Evolutionary conservation across 1,284 basidiomycete genomes (phyloP).

Genomic region (Phaffia rhodozyma): DNA sequence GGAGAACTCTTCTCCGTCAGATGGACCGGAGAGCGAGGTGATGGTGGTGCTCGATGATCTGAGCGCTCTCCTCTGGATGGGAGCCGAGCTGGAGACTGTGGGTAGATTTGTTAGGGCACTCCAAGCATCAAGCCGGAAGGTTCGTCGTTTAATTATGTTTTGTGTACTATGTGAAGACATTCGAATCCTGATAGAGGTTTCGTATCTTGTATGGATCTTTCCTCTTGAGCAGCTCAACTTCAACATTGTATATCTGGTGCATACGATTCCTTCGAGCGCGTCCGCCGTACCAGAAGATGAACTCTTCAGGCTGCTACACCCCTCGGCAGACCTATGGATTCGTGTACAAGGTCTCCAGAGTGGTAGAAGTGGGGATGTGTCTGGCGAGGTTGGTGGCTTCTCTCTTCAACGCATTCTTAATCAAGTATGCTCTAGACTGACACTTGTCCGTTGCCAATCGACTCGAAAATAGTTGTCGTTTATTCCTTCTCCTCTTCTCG

Average conservation of each 20-base stretch:
- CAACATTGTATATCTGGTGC: not conserved
- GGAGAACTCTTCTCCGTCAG: no score
- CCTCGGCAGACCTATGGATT: conserved; percentile 6
- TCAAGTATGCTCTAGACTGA: not conserved
- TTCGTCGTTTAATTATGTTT: not conserved
- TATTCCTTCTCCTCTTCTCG: conserved; percentile 6
- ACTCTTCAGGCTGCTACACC: conserved; percentile 7
- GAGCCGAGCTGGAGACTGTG: conserved; percentile 23
- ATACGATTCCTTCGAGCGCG: conserved; percentile 1
- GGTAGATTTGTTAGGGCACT: conserved; percentile 28
- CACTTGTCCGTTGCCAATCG: not conserved
- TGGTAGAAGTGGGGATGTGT: conserved; percentile 8
- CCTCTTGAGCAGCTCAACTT: not conserved
- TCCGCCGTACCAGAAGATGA: not conserved
- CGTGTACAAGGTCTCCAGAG: conserved; percentile 1
- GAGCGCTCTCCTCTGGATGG: conserved; percentile 26
- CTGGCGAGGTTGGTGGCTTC: conserved; percentile 10
- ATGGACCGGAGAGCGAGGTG: not conserved
- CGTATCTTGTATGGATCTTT: not conserved
- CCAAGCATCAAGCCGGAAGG: conserved; percentile 15
- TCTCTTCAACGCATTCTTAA: not conserved
- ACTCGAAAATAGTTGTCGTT: conserved; percentile 9
- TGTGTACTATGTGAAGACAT: not conserved
- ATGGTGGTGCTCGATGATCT: conserved; percentile 32
- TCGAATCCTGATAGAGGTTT: not conserved